Conservation (phyloP, 2,329 filamentous ascomycete species). For the Chaetothyriales sp. region DNA sequence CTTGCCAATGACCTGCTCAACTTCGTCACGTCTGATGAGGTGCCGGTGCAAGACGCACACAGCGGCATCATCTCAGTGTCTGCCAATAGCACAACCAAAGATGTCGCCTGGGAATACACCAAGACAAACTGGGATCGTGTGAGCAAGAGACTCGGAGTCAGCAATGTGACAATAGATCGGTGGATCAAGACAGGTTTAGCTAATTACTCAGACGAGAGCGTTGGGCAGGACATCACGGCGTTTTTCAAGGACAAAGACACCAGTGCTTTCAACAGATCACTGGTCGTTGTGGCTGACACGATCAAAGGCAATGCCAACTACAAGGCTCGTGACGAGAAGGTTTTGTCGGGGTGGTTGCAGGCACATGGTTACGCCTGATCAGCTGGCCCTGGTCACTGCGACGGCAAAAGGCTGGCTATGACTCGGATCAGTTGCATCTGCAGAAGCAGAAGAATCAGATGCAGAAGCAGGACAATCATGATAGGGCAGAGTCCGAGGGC, state of each 20-base stretch:
- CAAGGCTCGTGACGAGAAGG: constrained; percentile 56
- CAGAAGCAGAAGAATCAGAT: neutral
- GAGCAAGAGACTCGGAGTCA: constrained; percentile 54
- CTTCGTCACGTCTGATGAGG: constrained; percentile 69
- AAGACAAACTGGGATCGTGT: constrained; percentile 65
- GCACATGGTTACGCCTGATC: constrained; percentile 42
- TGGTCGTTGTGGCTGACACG: constrained; percentile 73
- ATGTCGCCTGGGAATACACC: constrained; percentile 69
- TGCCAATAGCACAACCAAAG: constrained; percentile 56
- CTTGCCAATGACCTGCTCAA: constrained; percentile 54
- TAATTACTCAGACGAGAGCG: constrained; percentile 57
- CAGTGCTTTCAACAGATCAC: constrained; percentile 58
- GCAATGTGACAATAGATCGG: constrained; percentile 77
- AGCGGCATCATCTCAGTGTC: constrained; percentile 59
- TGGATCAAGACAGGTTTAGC: constrained; percentile 66
- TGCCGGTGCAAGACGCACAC: constrained; percentile 77
- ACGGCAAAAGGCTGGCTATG: neutral
- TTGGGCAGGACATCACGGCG: constrained; percentile 57
- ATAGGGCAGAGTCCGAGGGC: neutral
- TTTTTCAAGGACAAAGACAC: constrained; percentile 87
- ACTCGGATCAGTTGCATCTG: neutral
- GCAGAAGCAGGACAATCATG: no score
- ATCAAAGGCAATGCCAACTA: constrained; percentile 74
- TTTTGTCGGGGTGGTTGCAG: constrained; percentile 65
- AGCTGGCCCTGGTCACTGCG: neutral